Evolutionary conservation across 202 grass and related monocot species (phyloP).

Genomic region (Zoysia matrella): DNA sequence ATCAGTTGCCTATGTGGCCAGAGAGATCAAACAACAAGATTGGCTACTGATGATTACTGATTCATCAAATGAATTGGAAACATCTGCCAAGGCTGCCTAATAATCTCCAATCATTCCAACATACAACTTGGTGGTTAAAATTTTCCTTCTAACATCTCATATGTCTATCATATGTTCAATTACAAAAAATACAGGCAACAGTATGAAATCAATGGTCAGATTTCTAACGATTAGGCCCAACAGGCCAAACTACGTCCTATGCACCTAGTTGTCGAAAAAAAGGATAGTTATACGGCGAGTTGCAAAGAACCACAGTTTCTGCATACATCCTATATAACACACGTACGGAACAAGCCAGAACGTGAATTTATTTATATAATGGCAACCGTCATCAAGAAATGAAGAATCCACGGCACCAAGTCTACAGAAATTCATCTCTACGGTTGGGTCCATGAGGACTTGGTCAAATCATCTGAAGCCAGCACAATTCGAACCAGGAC

Average conservation of each 20-base stretch:
- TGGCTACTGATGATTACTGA: neutral
- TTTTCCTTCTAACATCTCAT: neutral
- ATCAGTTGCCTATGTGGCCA: neutral
- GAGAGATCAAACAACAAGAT: neutral
- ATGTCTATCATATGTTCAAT: neutral
- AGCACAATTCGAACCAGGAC: neutral
- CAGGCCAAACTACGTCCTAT: neutral
- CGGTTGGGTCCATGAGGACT: neutral
- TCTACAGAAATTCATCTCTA: neutral
- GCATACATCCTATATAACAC: neutral
- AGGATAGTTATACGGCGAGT: neutral
- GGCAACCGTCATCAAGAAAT: neutral
- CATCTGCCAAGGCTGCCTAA: neutral
- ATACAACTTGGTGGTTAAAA: neutral
- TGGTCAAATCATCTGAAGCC: neutral
- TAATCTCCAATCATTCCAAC: neutral
- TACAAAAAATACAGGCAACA: neutral
- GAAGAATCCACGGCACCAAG: neutral
- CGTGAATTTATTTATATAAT: neutral
- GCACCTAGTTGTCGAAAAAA: neutral
- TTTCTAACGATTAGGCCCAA: neutral
- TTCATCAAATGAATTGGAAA: neutral
- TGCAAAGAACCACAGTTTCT: neutral
- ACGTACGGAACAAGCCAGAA: neutral
- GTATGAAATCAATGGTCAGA: neutral